Percentiles rank a stretch among this genome's conserved stretches.
These are phyloP conservation scores for thale cress (Arabidopsis thaliana) DNA, from an alignment of 345 rosid genomes.

Conservation along the genomic window DNA sequence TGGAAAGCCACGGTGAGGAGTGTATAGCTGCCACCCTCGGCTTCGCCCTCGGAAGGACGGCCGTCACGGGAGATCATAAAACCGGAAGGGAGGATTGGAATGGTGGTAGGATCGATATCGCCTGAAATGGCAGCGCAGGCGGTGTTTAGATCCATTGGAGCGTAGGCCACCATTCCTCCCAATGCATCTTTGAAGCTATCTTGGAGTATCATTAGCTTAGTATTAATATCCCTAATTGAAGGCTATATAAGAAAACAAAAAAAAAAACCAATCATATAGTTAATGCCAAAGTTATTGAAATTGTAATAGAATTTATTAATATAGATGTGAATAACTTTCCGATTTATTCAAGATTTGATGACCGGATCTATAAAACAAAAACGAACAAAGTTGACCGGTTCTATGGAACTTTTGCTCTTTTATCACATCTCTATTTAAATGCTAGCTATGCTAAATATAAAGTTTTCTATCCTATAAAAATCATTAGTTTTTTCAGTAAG, in stretches of 20 bases:
- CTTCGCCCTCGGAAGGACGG: constrained; percentile 15
- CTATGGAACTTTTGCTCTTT: not conserved
- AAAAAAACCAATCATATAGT: not conserved
- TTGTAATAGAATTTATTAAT: not conserved
- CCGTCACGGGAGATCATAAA: constrained; percentile 65
- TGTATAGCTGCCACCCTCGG: constrained; percentile 21
- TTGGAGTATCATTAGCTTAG: constrained; percentile 62
- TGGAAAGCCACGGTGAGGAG: constrained; percentile 76
- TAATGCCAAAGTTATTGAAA: constrained; percentile 1
- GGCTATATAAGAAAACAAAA: constrained; percentile 11
- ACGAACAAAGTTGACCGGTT: not conserved
- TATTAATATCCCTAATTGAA: not conserved
- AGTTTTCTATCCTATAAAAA: not conserved
- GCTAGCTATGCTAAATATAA: not conserved
- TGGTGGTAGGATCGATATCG: constrained; percentile 41
- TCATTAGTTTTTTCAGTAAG: not conserved
- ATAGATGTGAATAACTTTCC: not conserved
- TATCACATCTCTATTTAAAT: not conserved
- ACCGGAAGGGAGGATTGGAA: constrained; percentile 81
- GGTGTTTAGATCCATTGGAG: constrained; percentile 57
- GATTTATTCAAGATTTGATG: not conserved
- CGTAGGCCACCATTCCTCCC: constrained; percentile 64
- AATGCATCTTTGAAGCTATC: constrained; percentile 57
- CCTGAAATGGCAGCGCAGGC: constrained; percentile 52
- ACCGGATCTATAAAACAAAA: not conserved